Conservation (phyloP, 2,329 filamentous ascomycete genomes). For the Diaporthe nobilis region DNA sequence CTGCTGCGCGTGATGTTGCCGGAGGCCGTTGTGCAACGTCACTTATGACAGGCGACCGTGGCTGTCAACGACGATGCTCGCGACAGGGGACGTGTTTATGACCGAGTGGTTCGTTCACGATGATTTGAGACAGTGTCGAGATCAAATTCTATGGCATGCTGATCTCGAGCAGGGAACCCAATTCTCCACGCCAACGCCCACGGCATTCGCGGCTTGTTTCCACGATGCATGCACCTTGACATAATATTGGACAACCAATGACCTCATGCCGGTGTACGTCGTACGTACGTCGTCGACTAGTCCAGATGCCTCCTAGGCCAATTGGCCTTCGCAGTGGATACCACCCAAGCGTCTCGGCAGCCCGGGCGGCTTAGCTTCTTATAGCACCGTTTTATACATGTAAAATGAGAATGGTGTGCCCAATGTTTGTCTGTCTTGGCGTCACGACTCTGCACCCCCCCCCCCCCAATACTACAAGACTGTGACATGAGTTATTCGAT, state of each 20-base stretch:
- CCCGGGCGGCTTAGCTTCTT: not conserved
- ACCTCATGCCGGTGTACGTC: conserved; percentile 11
- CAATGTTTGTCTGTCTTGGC: not conserved
- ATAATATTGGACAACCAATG: conserved; percentile 18
- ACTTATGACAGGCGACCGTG: not conserved
- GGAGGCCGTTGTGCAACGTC: not conserved
- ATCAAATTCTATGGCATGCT: too few species aligned
- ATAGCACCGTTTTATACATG: conserved; percentile 9
- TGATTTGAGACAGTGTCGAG: not conserved
- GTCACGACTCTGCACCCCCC: not conserved
- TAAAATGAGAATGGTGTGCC: not conserved
- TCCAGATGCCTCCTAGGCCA: not conserved
- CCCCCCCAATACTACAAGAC: not conserved
- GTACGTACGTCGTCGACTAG: not conserved
- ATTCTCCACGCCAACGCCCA: not conserved
- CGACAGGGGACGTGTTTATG: not conserved
- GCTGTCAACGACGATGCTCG: not conserved
- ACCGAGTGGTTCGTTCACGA: not conserved
- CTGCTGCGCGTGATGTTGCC: conserved; percentile 12
- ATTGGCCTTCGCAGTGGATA: not conserved
- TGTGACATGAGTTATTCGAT: not conserved
- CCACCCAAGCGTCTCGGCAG: conserved; percentile 3
- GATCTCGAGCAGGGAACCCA: not conserved
- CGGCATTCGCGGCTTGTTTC: not conserved
- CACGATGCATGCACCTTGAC: conserved; percentile 27